These are phyloP conservation scores for Xylaria arbuscula DNA, from an alignment of 2,329 filamentous ascomycete species.

Conservation along the genomic window DNA sequence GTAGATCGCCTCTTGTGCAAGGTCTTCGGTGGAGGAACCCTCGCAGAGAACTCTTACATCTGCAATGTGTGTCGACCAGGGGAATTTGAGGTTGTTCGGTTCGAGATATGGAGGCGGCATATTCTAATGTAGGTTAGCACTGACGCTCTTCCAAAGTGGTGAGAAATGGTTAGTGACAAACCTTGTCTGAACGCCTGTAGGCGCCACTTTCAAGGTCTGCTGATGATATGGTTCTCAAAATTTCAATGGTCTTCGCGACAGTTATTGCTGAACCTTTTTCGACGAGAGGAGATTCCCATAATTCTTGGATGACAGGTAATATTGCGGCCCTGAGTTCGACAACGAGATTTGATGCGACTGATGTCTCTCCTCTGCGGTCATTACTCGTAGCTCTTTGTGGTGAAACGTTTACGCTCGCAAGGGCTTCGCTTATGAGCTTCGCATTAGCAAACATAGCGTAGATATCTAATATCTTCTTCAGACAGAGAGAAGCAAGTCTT, in stretches of 20 bases:
- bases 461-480: conserved; percentile 86
- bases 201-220: conserved; percentile 80
- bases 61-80: conserved; percentile 55
- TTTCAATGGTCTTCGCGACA: conserved; percentile 82
- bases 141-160: background rate
- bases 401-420: conserved; percentile 63
- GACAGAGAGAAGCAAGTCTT: conserved; percentile 65
- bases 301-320: conserved; percentile 76
- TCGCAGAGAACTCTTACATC: conserved; percentile 51
- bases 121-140: conserved; percentile 42
- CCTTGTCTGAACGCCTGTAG: conserved; percentile 70
- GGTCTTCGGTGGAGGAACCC: conserved; percentile 57
- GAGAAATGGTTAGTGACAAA: conserved; percentile 48
- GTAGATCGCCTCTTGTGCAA: conserved; percentile 84
- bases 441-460: conserved; percentile 80
- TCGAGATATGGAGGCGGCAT: conserved; percentile 56
- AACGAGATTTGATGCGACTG: conserved; percentile 76
- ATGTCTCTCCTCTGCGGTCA: conserved; percentile 56
- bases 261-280: conserved; percentile 83
- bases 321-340: conserved; percentile 86
- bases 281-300: conserved; percentile 88
- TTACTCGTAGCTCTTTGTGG: conserved; percentile 51
- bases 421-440: conserved; percentile 83
- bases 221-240: conserved; percentile 80
- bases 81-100: conserved; percentile 57